These are phyloP conservation scores for Physocladia obscura DNA, from an alignment of 192 early-diverging fungal genomes.

Conservation along the genomic window DNA sequence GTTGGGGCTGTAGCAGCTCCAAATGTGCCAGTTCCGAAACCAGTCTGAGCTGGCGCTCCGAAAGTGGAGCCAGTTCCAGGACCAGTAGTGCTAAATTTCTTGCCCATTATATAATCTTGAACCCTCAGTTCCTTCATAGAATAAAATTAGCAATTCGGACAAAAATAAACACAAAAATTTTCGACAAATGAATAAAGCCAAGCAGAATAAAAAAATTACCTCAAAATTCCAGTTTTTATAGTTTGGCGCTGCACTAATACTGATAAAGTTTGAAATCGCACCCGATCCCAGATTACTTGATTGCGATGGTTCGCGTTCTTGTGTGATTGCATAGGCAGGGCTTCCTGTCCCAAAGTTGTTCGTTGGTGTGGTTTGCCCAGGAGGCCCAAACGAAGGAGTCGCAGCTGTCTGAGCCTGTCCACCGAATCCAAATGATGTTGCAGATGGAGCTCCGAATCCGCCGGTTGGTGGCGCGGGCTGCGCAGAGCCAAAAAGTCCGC, in stretches of 20 bases:
- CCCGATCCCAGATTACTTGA: conserved; percentile 47
- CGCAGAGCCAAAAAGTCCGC: conserved; percentile 30
- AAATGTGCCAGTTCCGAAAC: conserved; percentile 51
- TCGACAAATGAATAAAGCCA: not conserved
- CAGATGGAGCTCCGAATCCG: conserved; percentile 34
- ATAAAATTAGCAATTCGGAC: too few species aligned
- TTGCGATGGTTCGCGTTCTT: conserved; percentile 45
- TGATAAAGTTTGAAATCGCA: conserved; percentile 56
- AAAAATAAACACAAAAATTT: not conserved
- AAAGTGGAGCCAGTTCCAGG: conserved; percentile 37
- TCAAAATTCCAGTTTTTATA: conserved; percentile 85
- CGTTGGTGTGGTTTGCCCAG: conserved; percentile 37
- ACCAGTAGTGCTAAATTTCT: conserved; percentile 58
- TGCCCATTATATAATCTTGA: conserved; percentile 83
- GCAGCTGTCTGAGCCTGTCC: conserved; percentile 35
- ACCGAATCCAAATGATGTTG: conserved; percentile 34
- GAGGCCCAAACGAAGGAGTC: conserved; percentile 46
- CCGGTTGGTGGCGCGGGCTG: conserved; percentile 32
- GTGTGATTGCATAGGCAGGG: conserved; percentile 43
- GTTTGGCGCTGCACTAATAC: conserved; percentile 80
- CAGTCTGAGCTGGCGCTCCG: conserved; percentile 41
- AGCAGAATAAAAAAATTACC: conserved; percentile 45
- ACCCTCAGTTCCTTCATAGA: conserved; percentile 84
- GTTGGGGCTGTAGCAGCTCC: conserved; percentile 23
- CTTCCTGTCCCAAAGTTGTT: conserved; percentile 45